phyloP scores from a whole-genome alignment of 768 basidiomycete genomes.

The Leucosporidium scottii region DNA sequence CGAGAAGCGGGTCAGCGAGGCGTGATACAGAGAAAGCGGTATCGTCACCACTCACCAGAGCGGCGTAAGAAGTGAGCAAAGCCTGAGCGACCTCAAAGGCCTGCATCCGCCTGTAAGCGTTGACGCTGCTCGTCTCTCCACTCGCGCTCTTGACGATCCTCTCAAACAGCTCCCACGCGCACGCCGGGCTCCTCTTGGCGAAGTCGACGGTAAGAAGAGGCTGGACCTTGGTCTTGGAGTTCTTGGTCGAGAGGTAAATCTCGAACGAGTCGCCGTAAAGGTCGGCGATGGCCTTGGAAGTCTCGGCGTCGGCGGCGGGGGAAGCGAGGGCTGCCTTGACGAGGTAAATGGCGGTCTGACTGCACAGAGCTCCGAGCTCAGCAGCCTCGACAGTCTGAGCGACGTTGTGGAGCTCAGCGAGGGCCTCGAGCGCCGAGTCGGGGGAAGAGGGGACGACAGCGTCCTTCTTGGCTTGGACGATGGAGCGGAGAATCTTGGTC shows the following conservation, averaged over 20 bases:
- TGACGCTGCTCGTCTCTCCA: constrained; percentile 55
- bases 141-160: constrained; percentile 51
- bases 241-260: constrained; percentile 30
- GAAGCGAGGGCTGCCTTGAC: constrained; percentile 21
- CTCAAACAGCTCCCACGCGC: constrained; percentile 30
- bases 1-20: constrained; percentile 39
- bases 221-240: constrained; percentile 31
- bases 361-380: constrained; percentile 19
- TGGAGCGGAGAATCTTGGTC: constrained; percentile 55
- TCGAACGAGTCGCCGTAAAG: constrained; percentile 16
- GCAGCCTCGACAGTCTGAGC: constrained; percentile 17
- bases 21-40: background rate
- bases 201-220: constrained; percentile 26
- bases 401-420: constrained; percentile 26
- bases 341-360: constrained; percentile 27
- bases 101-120: constrained; percentile 68
- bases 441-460: constrained; percentile 2
- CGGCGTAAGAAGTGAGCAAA: constrained; percentile 54
- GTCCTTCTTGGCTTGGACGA: constrained; percentile 26
- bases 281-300: constrained; percentile 8
- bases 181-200: constrained; percentile 11
- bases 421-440: constrained; percentile 21
- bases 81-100: constrained; percentile 63
- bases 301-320: constrained; percentile 8
- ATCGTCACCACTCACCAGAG: constrained; percentile 36